Conservation (phyloP, 768 basidiomycete genomes). For the Rhodotorula babjevae region DNA sequence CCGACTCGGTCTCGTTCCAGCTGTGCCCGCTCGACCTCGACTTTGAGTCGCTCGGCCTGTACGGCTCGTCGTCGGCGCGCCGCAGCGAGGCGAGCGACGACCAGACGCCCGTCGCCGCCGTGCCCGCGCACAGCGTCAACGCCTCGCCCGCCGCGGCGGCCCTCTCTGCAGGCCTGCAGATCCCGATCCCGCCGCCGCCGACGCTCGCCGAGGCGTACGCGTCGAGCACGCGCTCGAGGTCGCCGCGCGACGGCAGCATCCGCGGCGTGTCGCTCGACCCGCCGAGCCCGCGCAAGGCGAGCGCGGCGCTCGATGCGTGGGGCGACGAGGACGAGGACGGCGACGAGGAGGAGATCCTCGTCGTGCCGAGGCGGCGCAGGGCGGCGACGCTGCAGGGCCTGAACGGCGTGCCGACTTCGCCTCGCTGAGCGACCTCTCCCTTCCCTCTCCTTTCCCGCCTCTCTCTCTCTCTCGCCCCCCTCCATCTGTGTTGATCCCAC, state of each 20-base stretch:
- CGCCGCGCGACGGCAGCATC: slow-evolving; percentile 14
- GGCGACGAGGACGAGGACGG: slow-evolving; percentile 13
- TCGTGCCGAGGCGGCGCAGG: slow-evolving; percentile 19
- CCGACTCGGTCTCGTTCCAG: slow-evolving; percentile 7
- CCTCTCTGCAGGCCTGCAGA: neutral
- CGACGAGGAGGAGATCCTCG: slow-evolving; percentile 31
- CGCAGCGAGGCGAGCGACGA: neutral
- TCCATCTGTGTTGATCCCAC: too few species aligned
- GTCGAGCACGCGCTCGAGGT: neutral
- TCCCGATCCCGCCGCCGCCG: neutral
- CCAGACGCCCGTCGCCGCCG: neutral
- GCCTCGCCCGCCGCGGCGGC: too few species aligned
- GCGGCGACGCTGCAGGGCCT: slow-evolving; percentile 10
- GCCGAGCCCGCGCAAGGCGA: slow-evolving; percentile 1
- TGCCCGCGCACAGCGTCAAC: neutral
- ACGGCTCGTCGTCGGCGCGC: neutral
- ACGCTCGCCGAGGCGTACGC: neutral
- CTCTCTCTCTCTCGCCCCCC: neutral
- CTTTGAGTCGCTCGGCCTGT: neutral
- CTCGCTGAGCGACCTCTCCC: neutral
- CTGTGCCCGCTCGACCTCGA: slow-evolving; percentile 9
- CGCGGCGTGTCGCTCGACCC: slow-evolving; percentile 10
- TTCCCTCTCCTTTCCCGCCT: neutral
- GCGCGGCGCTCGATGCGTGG: neutral
- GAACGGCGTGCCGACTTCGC: neutral